Evolutionary conservation across 1,284 basidiomycete species (phyloP).

Genomic region (Macrocystidia cucumis): DNA sequence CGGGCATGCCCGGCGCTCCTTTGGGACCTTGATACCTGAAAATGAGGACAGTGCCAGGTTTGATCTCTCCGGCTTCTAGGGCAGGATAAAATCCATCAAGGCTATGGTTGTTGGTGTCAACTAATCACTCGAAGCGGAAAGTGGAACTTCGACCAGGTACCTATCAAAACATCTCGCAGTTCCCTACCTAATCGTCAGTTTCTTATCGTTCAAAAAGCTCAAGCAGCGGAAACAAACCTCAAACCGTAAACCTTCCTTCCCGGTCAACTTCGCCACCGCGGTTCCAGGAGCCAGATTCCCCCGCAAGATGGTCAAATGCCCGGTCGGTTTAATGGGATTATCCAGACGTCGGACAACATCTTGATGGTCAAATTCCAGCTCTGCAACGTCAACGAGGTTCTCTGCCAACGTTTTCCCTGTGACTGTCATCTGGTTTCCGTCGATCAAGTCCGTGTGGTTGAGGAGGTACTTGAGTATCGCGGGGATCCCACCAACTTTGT

Average conservation of each 20-base stretch:
- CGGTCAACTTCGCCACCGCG: conserved; percentile 94
- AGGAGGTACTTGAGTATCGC: conserved; percentile 80
- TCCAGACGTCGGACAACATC: conserved; percentile 76
- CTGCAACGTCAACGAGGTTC: conserved; percentile 79
- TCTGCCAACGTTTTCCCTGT: conserved; percentile 92
- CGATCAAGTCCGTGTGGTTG: conserved; percentile 82
- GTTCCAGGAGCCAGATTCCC: conserved; percentile 89
- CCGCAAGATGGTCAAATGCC: conserved; percentile 87
- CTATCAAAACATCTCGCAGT: conserved; percentile 72
- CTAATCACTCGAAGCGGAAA: conserved; percentile 4
- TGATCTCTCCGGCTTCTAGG: conserved; percentile 80
- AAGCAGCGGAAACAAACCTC: conserved; percentile 52
- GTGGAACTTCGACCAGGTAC: conserved; percentile 21
- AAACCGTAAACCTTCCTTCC: conserved; percentile 89
- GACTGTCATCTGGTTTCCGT: conserved; percentile 87
- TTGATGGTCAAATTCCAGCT: conserved; percentile 74
- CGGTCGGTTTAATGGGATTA: conserved; percentile 88
- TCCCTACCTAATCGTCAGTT: conserved; percentile 34
- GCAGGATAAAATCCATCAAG: conserved; percentile 81
- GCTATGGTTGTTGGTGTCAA: conserved; percentile 25
- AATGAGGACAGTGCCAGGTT: conserved; percentile 79
- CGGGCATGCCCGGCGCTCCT: conserved; percentile 96
- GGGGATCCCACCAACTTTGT: conserved; percentile 87
- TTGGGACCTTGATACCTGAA: conserved; percentile 96
- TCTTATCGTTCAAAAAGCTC: no score